Conservation (phyloP, 2,329 filamentous ascomycete genomes). For the Hawksworthiomyces lignivorus region DNA sequence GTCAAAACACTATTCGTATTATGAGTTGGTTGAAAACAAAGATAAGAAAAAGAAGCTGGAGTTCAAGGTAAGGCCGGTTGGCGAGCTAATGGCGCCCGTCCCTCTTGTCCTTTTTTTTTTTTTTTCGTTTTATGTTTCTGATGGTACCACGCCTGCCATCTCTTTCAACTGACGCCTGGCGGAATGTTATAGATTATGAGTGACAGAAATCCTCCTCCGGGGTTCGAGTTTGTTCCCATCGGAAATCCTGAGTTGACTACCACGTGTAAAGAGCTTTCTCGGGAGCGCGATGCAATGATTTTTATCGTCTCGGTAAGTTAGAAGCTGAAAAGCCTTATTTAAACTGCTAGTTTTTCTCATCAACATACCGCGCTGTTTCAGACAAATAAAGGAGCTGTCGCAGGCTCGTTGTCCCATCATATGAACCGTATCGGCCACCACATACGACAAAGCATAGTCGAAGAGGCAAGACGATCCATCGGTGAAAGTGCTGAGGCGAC, state of each 20-base stretch:
- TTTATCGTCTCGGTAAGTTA: slow-evolving; percentile 57
- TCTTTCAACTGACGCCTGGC: neutral
- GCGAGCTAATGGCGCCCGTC: neutral
- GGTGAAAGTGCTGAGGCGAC: slow-evolving; percentile 21
- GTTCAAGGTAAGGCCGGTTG: slow-evolving; percentile 40
- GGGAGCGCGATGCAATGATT: slow-evolving; percentile 54
- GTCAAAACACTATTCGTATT: slow-evolving; percentile 53
- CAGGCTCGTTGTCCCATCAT: slow-evolving; percentile 35
- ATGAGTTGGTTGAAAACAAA: slow-evolving; percentile 56
- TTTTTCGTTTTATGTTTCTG: neutral
- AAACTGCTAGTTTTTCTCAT: too few relatives aligned
- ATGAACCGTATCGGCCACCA: slow-evolving; percentile 55
- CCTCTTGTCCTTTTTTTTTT: slow-evolving; percentile 9
- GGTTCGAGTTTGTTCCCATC: slow-evolving; percentile 55
- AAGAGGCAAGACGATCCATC: slow-evolving; percentile 37
- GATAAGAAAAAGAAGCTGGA: slow-evolving; percentile 59
- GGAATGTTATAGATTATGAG: slow-evolving; percentile 41
- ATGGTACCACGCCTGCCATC: too few relatives aligned
- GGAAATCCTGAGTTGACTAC: slow-evolving; percentile 54
- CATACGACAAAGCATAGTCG: slow-evolving; percentile 50
- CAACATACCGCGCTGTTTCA: neutral
- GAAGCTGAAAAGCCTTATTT: too few relatives aligned
- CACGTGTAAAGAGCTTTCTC: slow-evolving; percentile 57
- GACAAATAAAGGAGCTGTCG: neutral
- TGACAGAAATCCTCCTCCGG: slow-evolving; percentile 45